Evolutionary conservation across 164 flowering plant genomes (phyloP).

Genomic region (Brasenia schreberi): DNA sequence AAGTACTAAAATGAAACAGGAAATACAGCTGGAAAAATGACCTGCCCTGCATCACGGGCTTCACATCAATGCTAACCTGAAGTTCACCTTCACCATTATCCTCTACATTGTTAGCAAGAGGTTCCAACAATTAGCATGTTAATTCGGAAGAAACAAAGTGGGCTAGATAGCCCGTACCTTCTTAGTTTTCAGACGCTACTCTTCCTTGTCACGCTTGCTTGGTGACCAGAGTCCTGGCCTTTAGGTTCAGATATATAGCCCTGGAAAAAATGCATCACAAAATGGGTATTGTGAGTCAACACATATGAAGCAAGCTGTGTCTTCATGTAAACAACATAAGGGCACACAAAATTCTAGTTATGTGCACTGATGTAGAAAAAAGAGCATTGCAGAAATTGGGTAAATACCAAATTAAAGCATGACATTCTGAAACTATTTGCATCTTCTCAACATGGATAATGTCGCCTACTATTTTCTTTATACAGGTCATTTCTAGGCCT

Average conservation of each 20-base stretch:
- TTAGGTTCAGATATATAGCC: background rate
- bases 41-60: too few relatives aligned
- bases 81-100: background rate
- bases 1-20: too few relatives aligned
- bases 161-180: background rate
- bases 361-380: background rate
- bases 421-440: background rate
- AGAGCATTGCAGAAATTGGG: background rate
- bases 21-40: too few relatives aligned
- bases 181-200: background rate
- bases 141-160: background rate
- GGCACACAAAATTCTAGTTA: background rate
- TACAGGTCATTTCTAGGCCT: too few relatives aligned
- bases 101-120: background rate
- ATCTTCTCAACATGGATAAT: background rate
- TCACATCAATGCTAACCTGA: background rate
- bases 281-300: background rate
- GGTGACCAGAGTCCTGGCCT: background rate
- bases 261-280: background rate
- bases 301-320: background rate
- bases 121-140: too few relatives aligned
- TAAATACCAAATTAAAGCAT: background rate
- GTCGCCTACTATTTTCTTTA: too few relatives aligned
- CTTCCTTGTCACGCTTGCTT: background rate
- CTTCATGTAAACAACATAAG: background rate